Conservation (phyloP, 441 rosid species). For the Populus hybrid region DNA sequence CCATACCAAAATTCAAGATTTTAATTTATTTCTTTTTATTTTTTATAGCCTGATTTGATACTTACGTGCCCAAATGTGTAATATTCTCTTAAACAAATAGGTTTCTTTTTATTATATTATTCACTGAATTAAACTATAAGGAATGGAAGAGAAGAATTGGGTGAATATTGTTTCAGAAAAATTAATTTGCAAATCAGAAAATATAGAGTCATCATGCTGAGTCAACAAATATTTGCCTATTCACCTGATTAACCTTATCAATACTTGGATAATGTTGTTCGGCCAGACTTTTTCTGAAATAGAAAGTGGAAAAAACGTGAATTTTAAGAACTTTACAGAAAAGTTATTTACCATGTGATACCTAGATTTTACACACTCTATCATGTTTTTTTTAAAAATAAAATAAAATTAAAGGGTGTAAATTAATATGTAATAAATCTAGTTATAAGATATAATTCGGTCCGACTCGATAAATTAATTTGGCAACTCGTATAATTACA, state of each 20-base stretch:
- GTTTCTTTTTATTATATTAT: no score
- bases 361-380: background rate
- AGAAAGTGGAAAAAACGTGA: conserved; percentile 28
- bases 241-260: conserved; percentile 28
- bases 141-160: background rate
- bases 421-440: no score
- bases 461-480: no score
- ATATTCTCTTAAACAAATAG: background rate
- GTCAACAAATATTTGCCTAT: background rate
- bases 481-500: no score
- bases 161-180: background rate
- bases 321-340: conserved; percentile 20
- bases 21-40: no score
- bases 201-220: conserved; percentile 11
- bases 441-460: no score
- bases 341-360: conserved; percentile 16
- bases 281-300: background rate
- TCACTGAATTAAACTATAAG: background rate
- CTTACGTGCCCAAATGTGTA: no score
- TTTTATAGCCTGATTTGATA: no score
- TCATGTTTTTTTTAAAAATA: no score
- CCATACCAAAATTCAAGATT: no score
- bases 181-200: conserved; percentile 27
- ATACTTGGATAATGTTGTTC: conserved; percentile 37
- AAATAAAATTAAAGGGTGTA: no score